Percentiles rank a stretch among this genome's conserved stretches.
Conservation (phyloP, 2,329 filamentous ascomycete genomes). For the Diaporthe caulivora region DNA sequence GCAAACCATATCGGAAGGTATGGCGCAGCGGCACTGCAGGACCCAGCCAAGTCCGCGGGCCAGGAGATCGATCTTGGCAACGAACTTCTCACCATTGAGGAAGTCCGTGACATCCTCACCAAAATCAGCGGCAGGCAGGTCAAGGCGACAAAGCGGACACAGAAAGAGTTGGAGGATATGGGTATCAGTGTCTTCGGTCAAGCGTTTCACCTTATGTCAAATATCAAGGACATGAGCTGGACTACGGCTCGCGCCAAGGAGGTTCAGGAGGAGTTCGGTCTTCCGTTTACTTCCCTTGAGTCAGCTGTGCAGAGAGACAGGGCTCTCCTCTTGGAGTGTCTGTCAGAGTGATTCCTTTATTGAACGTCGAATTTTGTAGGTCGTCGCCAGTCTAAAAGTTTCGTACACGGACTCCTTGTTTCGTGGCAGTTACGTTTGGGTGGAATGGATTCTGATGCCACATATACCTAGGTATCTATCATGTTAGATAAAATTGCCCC, state of each 20-base stretch:
- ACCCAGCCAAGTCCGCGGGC: conserved; percentile 47
- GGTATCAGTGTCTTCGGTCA: conserved; percentile 41
- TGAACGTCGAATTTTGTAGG: background rate
- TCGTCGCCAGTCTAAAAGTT: background rate
- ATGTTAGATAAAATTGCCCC: no score
- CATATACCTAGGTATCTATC: no score
- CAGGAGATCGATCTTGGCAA: conserved; percentile 49
- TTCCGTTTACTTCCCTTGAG: conserved; percentile 47
- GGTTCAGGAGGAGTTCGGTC: conserved; percentile 46
- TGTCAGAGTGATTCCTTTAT: background rate
- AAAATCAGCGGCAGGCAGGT: conserved; percentile 50
- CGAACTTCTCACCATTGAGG: conserved; percentile 48
- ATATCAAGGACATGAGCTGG: conserved; percentile 44
- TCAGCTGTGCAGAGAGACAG: conserved; percentile 20
- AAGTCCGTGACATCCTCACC: conserved; percentile 46
- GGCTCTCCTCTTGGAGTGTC: conserved; percentile 5
- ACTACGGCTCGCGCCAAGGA: conserved; percentile 37
- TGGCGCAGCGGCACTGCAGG: conserved; percentile 48
- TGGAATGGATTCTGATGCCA: no score
- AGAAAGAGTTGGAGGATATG: conserved; percentile 43
- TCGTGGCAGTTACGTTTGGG: background rate
- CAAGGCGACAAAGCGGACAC: conserved; percentile 39
- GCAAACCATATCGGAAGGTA: conserved; percentile 49
- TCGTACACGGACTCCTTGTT: background rate
- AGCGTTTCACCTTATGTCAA: conserved; percentile 46